Evolutionary conservation across 306 rosid genomes (phyloP), one percentile per base, ranked within the genome.

Genomic region (Canavalia ensiformis): DNA sequence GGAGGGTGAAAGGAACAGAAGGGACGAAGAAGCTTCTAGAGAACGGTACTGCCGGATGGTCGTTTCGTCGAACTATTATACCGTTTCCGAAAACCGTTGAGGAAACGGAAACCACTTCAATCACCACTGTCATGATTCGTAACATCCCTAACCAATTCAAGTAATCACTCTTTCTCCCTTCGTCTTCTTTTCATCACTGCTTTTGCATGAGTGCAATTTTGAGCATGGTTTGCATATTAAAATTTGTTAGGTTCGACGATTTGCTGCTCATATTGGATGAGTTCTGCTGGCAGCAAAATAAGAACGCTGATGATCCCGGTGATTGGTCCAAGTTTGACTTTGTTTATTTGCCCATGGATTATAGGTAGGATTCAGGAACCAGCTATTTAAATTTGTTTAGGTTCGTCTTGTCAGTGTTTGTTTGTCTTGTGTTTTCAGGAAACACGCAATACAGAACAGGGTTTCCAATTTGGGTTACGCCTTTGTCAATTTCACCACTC

Each of bases 261-360:
- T 57, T 90, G 59, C 2, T 87, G 0, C 2, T 1, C 18, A 72
- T 90, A 5, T 4, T 90, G 59, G 80, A 74, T 13, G 35, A 54
- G 7, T 76, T 86, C 30, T 90, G 94, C 59, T 29, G 25, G 2
- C 7, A 28, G 0, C 72, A 67, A 56, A 90, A 90, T 75, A 13
- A n/a, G 11, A 4, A 0, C 0, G 37, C 6, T 7, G 46, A 4
- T 7, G 65, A 70, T 39, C 35, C 31, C 0, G 8, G 2, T 0
- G 25, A 50, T 6, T 41, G 35, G 52, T 87, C 89, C 0, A 79
- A 79, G 66, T 89, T 69, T 52, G 88, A 89, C 72, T 86, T 91
- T n/a, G 59, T 89, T 1, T 91, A 91, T 45, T 37, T 91, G 8
- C 95, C 92, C 0, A 89, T 91, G 91, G 95, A 91, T 63, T 90